phyloP scores from a whole-genome alignment of 1,284 basidiomycete genomes.

The Trichosporon sp. region DNA sequence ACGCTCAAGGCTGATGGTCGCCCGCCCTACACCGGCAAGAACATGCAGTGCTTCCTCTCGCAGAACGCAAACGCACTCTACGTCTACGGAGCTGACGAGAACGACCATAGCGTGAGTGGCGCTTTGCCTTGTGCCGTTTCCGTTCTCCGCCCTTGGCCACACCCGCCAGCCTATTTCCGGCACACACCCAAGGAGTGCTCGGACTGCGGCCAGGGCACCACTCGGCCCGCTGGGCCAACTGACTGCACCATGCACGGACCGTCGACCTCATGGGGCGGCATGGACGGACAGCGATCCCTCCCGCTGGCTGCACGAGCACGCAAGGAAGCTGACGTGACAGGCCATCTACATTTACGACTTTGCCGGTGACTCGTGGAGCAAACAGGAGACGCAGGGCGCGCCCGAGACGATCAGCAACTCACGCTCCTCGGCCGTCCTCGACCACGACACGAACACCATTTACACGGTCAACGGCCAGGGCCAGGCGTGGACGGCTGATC shows the following conservation, averaged over 20 bases:
- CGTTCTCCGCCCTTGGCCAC: neutral
- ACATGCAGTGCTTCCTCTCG: conserved; percentile 45
- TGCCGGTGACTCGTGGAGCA: conserved; percentile 43
- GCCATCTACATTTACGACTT: conserved; percentile 48
- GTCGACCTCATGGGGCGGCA: neutral
- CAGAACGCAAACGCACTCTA: conserved; percentile 58
- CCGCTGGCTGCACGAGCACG: neutral
- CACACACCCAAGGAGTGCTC: neutral
- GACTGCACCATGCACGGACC: neutral
- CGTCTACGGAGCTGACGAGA: conserved; percentile 65
- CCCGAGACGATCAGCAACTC: conserved; percentile 35
- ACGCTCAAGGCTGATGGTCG: conserved; percentile 36
- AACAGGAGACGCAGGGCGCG: conserved; percentile 39
- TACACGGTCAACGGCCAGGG: conserved; percentile 46
- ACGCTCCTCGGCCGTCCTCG: conserved; percentile 58
- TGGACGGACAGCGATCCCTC: neutral
- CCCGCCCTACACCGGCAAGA: conserved; percentile 47
- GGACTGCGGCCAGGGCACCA: neutral
- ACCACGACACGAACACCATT: conserved; percentile 83
- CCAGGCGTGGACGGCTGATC: conserved; percentile 59
- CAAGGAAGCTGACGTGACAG: neutral
- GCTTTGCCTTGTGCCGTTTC: neutral
- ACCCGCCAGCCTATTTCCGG: neutral
- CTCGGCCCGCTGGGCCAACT: neutral
- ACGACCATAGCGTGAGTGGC: conserved; percentile 54